phyloP scores from a whole-genome alignment of 176 grass and related monocot genomes.

The Neostapfia colusana region DNA sequence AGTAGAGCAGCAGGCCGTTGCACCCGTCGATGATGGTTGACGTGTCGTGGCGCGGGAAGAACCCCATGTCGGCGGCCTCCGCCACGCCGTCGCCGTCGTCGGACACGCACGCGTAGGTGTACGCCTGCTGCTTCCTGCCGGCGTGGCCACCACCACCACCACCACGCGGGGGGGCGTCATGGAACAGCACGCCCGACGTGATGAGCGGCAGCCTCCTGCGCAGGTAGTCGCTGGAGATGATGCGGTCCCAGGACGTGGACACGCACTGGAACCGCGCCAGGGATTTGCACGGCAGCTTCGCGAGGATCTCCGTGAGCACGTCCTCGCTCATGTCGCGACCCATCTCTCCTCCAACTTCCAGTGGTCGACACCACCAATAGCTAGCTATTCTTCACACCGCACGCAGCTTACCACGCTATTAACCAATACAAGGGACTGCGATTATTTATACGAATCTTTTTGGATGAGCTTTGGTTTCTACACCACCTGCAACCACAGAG shows the following conservation, averaged over 20 bases:
- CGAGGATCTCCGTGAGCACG: slow-evolving; percentile 66
- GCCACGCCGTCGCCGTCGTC: slow-evolving; percentile 11
- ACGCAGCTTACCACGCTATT: not conserved
- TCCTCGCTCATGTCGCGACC: slow-evolving; percentile 47
- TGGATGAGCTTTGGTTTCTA: slow-evolving; percentile 4
- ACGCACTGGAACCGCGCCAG: slow-evolving; percentile 81
- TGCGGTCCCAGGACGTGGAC: slow-evolving; percentile 55
- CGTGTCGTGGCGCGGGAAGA: slow-evolving; percentile 65
- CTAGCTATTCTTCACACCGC: not conserved
- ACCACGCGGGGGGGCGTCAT: slow-evolving; percentile 22
- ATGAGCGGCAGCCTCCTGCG: slow-evolving; percentile 59
- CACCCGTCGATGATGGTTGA: slow-evolving; percentile 82
- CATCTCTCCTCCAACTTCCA: slow-evolving; percentile 2
- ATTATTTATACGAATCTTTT: not conserved
- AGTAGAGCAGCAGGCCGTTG: slow-evolving; percentile 84
- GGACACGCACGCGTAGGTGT: slow-evolving; percentile 56
- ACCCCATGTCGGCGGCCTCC: slow-evolving; percentile 51
- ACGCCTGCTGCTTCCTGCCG: slow-evolving; percentile 21
- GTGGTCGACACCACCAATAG: not conserved
- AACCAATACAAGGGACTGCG: not conserved
- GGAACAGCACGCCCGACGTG: slow-evolving; percentile 67
- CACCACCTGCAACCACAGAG: not conserved
- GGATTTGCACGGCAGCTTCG: slow-evolving; percentile 60
- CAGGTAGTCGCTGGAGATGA: slow-evolving; percentile 74
- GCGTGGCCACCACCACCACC: not conserved